Percentiles rank a stretch among this genome's conserved stretches.
These are phyloP conservation scores for Penicillium vulpinum DNA, from an alignment of 2,329 filamentous ascomycete genomes.

Conservation along the genomic window DNA sequence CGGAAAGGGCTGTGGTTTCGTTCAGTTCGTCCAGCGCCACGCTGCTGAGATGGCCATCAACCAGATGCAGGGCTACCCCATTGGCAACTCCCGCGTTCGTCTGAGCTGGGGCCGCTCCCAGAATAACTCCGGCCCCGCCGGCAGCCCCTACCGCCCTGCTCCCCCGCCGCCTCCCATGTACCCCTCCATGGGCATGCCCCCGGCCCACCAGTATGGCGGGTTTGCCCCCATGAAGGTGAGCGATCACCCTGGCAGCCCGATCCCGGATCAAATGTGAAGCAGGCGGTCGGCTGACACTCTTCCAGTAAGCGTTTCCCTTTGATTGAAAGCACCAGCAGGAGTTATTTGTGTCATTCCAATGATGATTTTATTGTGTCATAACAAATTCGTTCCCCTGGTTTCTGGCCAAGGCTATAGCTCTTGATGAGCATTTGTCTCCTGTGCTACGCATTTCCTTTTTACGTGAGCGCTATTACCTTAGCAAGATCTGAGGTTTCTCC, in stretches of 20 bases:
- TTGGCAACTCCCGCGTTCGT: constrained; percentile 96
- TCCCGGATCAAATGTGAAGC: constrained; percentile 30
- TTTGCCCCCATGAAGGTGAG: constrained; percentile 68
- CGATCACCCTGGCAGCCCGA: constrained; percentile 33
- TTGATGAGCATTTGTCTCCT: constrained; percentile 46
- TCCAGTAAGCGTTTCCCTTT: constrained; percentile 40
- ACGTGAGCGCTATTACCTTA: constrained; percentile 43
- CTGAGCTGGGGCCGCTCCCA: constrained; percentile 97
- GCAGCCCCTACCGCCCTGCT: constrained; percentile 93
- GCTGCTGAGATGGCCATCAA: constrained; percentile 99
- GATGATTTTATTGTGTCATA: constrained; percentile 44
- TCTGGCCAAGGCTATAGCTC: constrained; percentile 41
- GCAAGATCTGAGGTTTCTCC: constrained; percentile 37
- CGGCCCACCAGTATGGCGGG: constrained; percentile 61
- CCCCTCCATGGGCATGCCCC: constrained; percentile 68
- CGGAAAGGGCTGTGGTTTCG: constrained; percentile 97
- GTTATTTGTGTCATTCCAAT: constrained; percentile 44
- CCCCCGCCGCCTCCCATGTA: constrained; percentile 72
- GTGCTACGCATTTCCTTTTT: constrained; percentile 43
- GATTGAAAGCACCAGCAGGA: constrained; percentile 47
- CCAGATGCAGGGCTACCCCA: constrained; percentile 99
- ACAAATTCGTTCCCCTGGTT: constrained; percentile 39
- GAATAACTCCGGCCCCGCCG: constrained; percentile 96
- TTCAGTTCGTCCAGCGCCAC: constrained; percentile 98
- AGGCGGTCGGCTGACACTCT: constrained; percentile 31